Evolutionary conservation across 805 yeast genomes (phyloP).

Genomic region (Zygotorulaspora chibaensis): DNA sequence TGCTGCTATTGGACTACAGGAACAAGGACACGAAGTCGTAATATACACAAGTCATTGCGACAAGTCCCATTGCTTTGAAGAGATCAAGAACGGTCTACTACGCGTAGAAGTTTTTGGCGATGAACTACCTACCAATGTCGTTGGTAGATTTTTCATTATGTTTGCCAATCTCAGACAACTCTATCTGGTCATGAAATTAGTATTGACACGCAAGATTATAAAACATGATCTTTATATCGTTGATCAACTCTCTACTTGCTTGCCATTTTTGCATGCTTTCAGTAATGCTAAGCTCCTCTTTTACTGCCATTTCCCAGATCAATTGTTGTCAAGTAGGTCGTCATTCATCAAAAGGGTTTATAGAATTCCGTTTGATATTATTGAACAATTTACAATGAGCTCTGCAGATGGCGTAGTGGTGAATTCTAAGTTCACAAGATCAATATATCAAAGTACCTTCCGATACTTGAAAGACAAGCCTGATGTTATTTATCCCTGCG

Average conservation of each 20-base stretch:
- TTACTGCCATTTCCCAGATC: constrained; percentile 97
- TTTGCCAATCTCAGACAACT: constrained; percentile 84
- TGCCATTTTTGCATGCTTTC: constrained; percentile 56
- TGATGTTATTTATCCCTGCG: constrained; percentile 55
- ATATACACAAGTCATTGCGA: constrained; percentile 92
- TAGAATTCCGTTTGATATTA: constrained; percentile 75
- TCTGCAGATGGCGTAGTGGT: constrained; percentile 78
- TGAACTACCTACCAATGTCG: constrained; percentile 65
- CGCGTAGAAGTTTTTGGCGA: constrained; percentile 77
- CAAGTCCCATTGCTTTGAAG: constrained; percentile 83
- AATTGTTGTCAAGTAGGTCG: constrained; percentile 59
- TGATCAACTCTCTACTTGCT: constrained; percentile 82
- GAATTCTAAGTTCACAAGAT: constrained; percentile 77
- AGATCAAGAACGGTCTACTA: constrained; percentile 56
- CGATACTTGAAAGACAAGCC: constrained; percentile 30
- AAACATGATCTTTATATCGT: constrained; percentile 70
- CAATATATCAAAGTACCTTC: constrained; percentile 66
- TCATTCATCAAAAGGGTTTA: constrained; percentile 57
- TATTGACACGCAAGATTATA: constrained; percentile 42
- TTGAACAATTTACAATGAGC: constrained; percentile 77
- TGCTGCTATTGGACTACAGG: constrained; percentile 83
- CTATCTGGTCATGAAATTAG: constrained; percentile 50
- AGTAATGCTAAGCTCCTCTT: constrained; percentile 55
- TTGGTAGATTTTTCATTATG: constrained; percentile 67
- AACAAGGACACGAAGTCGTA: constrained; percentile 55